Evolutionary conservation across 257 asterid genomes (phyloP).

Genomic region (Penstemon newberryi): DNA sequence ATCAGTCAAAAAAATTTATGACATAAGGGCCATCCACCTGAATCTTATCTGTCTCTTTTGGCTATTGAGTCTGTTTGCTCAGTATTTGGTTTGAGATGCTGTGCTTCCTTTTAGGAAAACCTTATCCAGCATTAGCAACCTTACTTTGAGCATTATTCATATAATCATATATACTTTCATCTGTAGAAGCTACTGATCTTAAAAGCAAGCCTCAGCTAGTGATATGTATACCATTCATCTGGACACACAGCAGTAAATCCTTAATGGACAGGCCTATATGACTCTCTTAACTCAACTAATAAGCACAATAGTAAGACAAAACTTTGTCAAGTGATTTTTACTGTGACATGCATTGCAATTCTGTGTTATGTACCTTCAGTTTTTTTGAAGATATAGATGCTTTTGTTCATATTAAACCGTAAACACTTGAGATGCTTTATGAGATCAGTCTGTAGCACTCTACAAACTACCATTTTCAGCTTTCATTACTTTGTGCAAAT

Average conservation of each 20-base stretch:
- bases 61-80: conserved; percentile 2
- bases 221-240: background rate
- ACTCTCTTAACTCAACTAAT: too few species aligned
- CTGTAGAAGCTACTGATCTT: background rate
- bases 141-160: background rate
- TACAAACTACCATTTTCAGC: background rate
- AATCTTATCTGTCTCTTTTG: background rate
- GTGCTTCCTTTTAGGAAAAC: background rate
- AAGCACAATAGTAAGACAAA: background rate
- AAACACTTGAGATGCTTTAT: background rate
- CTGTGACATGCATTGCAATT: conserved; percentile 16
- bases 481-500: background rate
- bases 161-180: background rate
- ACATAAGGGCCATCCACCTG: background rate
- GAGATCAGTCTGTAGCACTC: background rate
- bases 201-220: background rate
- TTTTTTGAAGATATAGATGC: background rate
- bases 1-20: background rate
- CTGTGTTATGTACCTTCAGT: background rate
- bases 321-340: conserved; percentile 1
- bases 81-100: conserved; percentile 10
- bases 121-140: conserved; percentile 15
- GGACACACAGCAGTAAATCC: too few species aligned
- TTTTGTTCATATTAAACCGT: background rate
- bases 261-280: too few species aligned